These are phyloP conservation scores for Phytophthora parvispora DNA, from an alignment of 352 stramenopile species.

Conservation along the genomic window DNA sequence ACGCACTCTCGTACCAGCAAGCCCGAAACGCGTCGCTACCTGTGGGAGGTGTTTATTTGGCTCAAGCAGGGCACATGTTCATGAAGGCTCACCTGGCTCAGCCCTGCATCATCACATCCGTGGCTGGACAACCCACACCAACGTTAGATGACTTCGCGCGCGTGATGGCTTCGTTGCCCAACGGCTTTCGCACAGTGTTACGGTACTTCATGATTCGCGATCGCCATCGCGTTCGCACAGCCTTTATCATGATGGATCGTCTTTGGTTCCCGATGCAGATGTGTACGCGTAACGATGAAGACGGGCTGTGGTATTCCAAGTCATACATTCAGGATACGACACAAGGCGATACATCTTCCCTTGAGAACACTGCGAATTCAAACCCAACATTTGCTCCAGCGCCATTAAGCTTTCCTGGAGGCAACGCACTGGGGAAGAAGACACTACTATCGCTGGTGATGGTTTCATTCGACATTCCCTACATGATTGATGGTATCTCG, in stretches of 20 bases:
- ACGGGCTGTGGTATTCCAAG: slow-evolving; percentile 77
- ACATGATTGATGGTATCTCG: slow-evolving; percentile 93
- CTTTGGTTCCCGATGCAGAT: slow-evolving; percentile 92
- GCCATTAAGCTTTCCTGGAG: slow-evolving; percentile 77
- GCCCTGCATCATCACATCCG: slow-evolving; percentile 88
- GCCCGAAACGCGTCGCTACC: slow-evolving; percentile 85
- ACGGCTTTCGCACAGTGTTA: slow-evolving; percentile 86
- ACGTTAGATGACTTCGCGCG: slow-evolving; percentile 87
- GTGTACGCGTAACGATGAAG: slow-evolving; percentile 75
- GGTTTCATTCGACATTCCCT: slow-evolving; percentile 94
- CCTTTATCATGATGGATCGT: slow-evolving; percentile 92
- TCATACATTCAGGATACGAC: slow-evolving; percentile 23
- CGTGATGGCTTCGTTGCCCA: slow-evolving; percentile 77
- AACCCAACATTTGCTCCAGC: slow-evolving; percentile 68
- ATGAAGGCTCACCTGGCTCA: slow-evolving; percentile 89
- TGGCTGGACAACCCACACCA: slow-evolving; percentile 84
- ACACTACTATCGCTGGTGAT: slow-evolving; percentile 88
- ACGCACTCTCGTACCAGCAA: slow-evolving; percentile 92
- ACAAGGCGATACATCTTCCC: slow-evolving; percentile 28
- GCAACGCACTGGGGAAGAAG: slow-evolving; percentile 74
- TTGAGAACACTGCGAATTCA: slow-evolving; percentile 33
- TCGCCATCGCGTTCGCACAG: slow-evolving; percentile 84
- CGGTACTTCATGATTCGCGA: slow-evolving; percentile 91
- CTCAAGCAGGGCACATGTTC: slow-evolving; percentile 93
- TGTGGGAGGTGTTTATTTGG: slow-evolving; percentile 85